Evolutionary conservation across 176 grass and related monocot genomes (phyloP).

Genomic region (Triticum timopheevii): DNA sequence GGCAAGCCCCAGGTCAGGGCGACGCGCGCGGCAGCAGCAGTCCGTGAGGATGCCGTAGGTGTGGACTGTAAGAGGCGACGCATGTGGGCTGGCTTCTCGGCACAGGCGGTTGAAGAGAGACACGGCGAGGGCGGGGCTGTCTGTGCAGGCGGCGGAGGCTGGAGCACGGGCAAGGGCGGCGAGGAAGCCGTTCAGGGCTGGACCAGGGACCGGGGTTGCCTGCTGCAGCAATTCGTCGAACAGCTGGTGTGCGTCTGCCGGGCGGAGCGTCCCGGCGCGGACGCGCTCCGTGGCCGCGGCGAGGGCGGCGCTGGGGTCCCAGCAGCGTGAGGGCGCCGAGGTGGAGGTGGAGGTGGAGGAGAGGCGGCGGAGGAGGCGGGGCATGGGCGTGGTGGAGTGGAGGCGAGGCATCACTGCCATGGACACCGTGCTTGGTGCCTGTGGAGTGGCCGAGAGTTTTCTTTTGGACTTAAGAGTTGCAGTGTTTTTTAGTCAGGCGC

Average conservation of each 20-base stretch:
- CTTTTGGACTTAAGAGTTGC: no score
- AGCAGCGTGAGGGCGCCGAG: not conserved
- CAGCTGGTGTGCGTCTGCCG: not conserved
- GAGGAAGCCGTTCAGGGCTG: not conserved
- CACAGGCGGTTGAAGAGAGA: not conserved
- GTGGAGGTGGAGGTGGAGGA: not conserved
- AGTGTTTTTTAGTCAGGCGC: no score
- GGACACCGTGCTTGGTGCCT: not conserved
- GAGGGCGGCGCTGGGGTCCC: not conserved
- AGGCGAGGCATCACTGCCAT: not conserved
- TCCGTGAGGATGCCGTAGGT: not conserved
- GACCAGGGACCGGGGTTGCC: not conserved
- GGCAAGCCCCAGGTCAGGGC: not conserved
- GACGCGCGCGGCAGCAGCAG: not conserved
- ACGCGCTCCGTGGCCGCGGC: not conserved
- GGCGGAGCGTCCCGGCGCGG: not conserved
- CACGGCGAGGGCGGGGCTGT: not conserved
- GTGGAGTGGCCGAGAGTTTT: no score
- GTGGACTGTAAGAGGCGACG: not conserved
- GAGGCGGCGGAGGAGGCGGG: not conserved
- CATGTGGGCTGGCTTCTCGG: not conserved
- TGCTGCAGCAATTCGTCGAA: not conserved
- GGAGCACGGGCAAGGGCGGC: not conserved
- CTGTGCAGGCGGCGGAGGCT: not conserved
- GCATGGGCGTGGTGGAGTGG: not conserved